Evolutionary conservation across 345 rosid species (phyloP).

Genomic region (Melaleuca alternifolia): DNA sequence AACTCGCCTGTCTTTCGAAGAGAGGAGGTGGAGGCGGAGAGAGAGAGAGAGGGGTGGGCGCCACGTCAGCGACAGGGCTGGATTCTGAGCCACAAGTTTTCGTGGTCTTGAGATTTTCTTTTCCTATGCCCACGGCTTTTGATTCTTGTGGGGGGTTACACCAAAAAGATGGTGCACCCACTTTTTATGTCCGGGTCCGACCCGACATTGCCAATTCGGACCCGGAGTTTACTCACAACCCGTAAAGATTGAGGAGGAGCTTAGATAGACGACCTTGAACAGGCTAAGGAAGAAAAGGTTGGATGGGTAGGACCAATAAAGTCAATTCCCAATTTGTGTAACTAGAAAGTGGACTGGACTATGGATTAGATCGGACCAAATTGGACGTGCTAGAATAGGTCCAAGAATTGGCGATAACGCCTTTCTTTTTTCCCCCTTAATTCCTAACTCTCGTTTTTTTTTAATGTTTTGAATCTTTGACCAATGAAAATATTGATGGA

Average conservation of each 20-base stretch:
- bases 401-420: no score
- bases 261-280: no score
- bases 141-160: not conserved
- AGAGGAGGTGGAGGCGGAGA: conserved; percentile 4
- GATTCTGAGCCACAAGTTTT: conserved; percentile 88
- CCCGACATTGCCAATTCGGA: not conserved
- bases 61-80: conserved; percentile 53
- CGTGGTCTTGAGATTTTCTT: conserved; percentile 51
- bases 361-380: no score
- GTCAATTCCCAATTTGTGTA: no score
- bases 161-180: not conserved
- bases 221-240: not conserved
- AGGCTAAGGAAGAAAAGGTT: no score
- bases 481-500: no score
- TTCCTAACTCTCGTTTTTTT: not conserved
- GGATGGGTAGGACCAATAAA: no score
- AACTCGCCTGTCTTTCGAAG: not conserved
- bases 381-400: no score
- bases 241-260: no score
- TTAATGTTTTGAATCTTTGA: not conserved
- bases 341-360: no score
- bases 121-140: not conserved
- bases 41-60: conserved; percentile 41
- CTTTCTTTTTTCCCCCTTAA: no score
- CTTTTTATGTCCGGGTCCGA: not conserved